phyloP scores from a whole-genome alignment of 2,329 filamentous ascomycete genomes.

The Lachnum nothofagi region DNA sequence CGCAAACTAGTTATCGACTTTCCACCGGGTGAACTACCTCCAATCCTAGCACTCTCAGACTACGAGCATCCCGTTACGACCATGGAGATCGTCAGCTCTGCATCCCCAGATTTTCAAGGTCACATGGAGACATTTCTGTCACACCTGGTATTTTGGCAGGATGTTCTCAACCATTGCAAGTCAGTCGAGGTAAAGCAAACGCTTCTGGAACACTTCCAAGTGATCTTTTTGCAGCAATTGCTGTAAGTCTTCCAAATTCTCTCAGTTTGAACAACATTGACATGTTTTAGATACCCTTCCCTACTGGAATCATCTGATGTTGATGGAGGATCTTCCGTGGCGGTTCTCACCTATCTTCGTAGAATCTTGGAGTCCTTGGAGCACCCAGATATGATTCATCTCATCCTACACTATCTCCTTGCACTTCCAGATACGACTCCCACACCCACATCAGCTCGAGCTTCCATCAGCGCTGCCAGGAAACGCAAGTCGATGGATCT shows the following conservation, averaged over 20 bases:
- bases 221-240: slow-evolving; percentile 91
- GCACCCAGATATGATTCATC: slow-evolving; percentile 88
- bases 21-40: slow-evolving; percentile 67
- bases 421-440: slow-evolving; percentile 61
- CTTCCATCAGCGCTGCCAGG: slow-evolving; percentile 62
- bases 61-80: slow-evolving; percentile 69
- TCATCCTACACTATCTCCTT: slow-evolving; percentile 87
- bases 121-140: slow-evolving; percentile 92
- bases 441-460: slow-evolving; percentile 34
- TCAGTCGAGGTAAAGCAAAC: slow-evolving; percentile 90
- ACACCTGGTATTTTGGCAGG: slow-evolving; percentile 95
- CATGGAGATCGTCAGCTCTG: slow-evolving; percentile 67
- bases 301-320: slow-evolving; percentile 94
- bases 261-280: slow-evolving; percentile 13
- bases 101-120: slow-evolving; percentile 70
- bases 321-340: slow-evolving; percentile 92
- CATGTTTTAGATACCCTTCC: slow-evolving; percentile 71
- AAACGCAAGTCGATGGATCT: slow-evolving; percentile 87
- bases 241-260: slow-evolving; percentile 51
- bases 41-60: slow-evolving; percentile 84
- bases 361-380: slow-evolving; percentile 87
- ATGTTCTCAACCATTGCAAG: slow-evolving; percentile 90
- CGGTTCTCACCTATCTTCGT: slow-evolving; percentile 87
- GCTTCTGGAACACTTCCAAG: slow-evolving; percentile 91
- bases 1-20: slow-evolving; percentile 79